Base-by-base conservation (phyloP, 306 rosid genomes). In the Quercus alba region DNA sequence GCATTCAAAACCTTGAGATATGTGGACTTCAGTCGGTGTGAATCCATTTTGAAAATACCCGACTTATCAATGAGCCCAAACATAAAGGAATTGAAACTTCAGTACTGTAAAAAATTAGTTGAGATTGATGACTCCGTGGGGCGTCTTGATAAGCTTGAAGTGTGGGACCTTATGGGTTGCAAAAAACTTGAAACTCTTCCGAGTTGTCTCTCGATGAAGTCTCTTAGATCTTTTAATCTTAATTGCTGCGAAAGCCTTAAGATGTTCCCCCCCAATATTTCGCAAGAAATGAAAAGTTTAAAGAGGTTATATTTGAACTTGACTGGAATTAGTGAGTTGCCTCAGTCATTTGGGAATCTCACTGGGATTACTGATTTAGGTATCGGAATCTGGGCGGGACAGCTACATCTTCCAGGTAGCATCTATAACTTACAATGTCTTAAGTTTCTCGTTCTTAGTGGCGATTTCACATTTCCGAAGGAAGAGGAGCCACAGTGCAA, bases 291-390 rank as follows among this genome's bases (percentile, higher is more conserved):
- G 79, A 30, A 76, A n/a, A 63, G 28, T 28, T 44, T 46, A 26
- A 9, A n/a, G 11, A 4, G 1, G 7, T 4, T 81, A 38, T 5
- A 15, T 51, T 44, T 81, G 23, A 3, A 8, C 3, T 0, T 5
- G 20, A 46, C 82, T 13, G 56, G 25, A 25, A 72, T 79, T 38
- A 2, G 28, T 11, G 54, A 58, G 10, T 33, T 75, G 21, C 77
- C 84, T 56, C 59, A 26, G 13, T 81, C 84, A 44, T 72, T 83
- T 64, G 86, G 64, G 64, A 83, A 83, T 58, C 87, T 88, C 46
- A 79, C 72, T 58, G 86, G 83, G 23, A 84, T 87, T 84, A 76
- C 80, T 70, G 81, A 77, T 49, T 70, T 85, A 18, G n/a, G 59
- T 0, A 3, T 44, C 2, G 51, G 51, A 44, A 0, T 9, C 51